Evolutionary conservation across 148 eudicot species (phyloP), one percentile per base, ranked within the genome.

Genomic region (Bassia scoparia): DNA sequence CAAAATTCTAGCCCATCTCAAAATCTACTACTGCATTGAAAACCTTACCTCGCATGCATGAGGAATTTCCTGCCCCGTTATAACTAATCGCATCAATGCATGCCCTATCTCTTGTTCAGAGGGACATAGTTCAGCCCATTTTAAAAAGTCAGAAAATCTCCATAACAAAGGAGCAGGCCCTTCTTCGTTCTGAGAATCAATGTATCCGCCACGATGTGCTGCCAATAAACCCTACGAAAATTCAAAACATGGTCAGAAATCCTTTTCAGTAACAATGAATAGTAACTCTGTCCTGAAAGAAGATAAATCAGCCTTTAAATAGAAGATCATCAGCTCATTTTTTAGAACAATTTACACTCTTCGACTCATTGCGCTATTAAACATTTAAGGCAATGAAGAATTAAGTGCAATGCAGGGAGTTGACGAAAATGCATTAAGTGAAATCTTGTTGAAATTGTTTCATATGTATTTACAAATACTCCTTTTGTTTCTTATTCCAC

Each of bases 121-220:
- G 35, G 97, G 96, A 78, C 99, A 95, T 75, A 95, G 87, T 64
- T 95, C 93, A 67, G 97, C 97, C 99, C 99, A 95, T 82, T 87
- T 91, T 61, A 95, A 77, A 80, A 95, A 95, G 83, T 95, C 99
- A 0, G 91, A 88, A 83, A 89, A 88, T 82, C 99, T 88, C 99
- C 99, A 95, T 65, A 95, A 75, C 74, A 95, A 80, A 64, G 99
- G 99, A 77, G 99, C 93, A 80, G 99, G 99, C 41, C 99, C 99
- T 81, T 95, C 99, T 73, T 95, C 99, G 81, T 86, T 89, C 77
- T 95, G 99, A 59, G 89, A 87, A 78, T 95, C 99, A 82, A 95
- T 95, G 83, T 95, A 95, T 52, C 97, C 99, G 72, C 99, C 99
- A 68, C 99, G 99, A 84, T 95, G 99, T 50, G 99, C 99, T 68